These are phyloP conservation scores for Paramecium sexaurelia DNA, from an alignment of 73 alveolate species.

Conservation along the genomic window DNA sequence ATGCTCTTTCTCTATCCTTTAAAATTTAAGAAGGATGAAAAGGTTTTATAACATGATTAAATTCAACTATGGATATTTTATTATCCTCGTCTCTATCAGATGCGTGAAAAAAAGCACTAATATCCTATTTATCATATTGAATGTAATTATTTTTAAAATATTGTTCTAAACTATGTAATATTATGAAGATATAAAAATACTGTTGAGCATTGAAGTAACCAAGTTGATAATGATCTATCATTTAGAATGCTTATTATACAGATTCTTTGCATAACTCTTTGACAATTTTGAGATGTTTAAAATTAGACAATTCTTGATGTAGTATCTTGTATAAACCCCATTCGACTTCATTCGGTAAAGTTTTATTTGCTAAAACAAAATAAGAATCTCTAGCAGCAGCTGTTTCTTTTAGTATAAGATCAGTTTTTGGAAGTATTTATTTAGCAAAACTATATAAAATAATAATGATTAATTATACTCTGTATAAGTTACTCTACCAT, in stretches of 20 bases:
- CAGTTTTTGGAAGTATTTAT: constrained; percentile 44
- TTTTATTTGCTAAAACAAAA: constrained; percentile 25
- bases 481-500: constrained; percentile 59
- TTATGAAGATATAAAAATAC: background rate
- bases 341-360: constrained; percentile 49
- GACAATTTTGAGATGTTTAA: background rate
- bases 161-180: background rate
- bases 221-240: constrained; percentile 2
- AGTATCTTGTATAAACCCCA: constrained; percentile 42
- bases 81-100: constrained; percentile 47
- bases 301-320: constrained; percentile 33
- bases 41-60: constrained; percentile 2
- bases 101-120: constrained; percentile 22
- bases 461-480: background rate
- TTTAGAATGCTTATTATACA: background rate
- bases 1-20: constrained; percentile 59
- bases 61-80: constrained; percentile 39
- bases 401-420: constrained; percentile 21
- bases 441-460: constrained; percentile 8
- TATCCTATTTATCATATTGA: constrained; percentile 11
- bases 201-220: constrained; percentile 5
- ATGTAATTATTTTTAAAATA: background rate
- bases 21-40: constrained; percentile 51
- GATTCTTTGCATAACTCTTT: constrained; percentile 43
- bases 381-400: constrained; percentile 59